Evolutionary conservation across 768 basidiomycete species (phyloP), one percentile per base, ranked within the genome.

Genomic region (Amanita rubescens): DNA sequence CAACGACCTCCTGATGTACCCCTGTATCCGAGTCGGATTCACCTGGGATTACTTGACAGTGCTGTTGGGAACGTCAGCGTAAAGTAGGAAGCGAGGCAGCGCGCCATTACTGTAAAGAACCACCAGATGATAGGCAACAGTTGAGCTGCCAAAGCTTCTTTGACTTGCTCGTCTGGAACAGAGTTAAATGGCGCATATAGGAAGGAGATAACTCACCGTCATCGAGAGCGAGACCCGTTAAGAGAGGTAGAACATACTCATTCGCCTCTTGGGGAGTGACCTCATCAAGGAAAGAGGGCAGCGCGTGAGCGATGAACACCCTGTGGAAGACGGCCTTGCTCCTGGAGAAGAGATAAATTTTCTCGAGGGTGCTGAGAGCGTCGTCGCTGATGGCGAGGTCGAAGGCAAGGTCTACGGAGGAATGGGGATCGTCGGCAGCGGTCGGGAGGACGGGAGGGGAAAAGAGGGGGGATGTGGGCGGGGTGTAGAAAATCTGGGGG

Each of bases 221-320:
- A 62, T 94, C 92, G 68, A 87, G 82, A 8, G 90, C 90, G 25
- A 97, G 80, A 39, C 79, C 80, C 48, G 80, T 86, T 53, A 98
- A 78, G n/a, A 96, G 79, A 1, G 94, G 94, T 17, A 95, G 71
- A 53, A 98, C 90, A 63, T 95, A 98, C 67, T 93, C 89, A 60
- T 92, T 84, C 4, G 92, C 92, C 59, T 98, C 94, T 52, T 81
- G 80, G 3, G 94, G 87, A 15, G 87, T 75, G 49, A 96, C 87
- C 44, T 85, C 75, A 54, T 76, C 69, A 32, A 97, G 78, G 68
- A 88, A 84, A 2, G 81, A 74, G n/a, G 87, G 86, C 33, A 97
- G 78, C 34, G 87, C 81, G 61, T 87, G 85, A 0, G 87, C 81
- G 63, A 98, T 94, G 71, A 85, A 95, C 37, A 90, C 78, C 35